Evolutionary conservation across 208 protist genomes (phyloP).

Genomic region (Trypanosoma lewisi): DNA sequence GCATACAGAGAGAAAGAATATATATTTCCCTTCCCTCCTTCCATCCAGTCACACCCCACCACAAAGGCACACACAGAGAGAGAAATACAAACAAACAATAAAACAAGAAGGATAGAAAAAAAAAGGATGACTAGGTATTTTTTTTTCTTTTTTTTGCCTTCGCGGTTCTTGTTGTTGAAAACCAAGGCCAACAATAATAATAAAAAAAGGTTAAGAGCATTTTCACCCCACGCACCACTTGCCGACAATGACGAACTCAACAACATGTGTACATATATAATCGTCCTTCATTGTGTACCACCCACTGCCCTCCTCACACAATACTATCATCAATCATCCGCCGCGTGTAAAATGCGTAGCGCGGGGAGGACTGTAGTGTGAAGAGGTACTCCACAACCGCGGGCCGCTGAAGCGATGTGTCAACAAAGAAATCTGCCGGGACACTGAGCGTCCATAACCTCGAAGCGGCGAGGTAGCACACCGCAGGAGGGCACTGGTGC

Average conservation of each 20-base stretch:
- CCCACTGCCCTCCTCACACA: neutral
- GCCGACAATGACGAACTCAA: neutral
- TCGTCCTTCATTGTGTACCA: neutral
- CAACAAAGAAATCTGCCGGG: slow-evolving; percentile 1
- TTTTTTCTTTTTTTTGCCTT: too few relatives aligned
- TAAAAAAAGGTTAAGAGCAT: too few relatives aligned
- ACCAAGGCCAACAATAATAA: too few relatives aligned
- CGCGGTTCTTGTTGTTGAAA: too few relatives aligned
- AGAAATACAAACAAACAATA: neutral
- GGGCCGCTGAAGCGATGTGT: slow-evolving; percentile 6
- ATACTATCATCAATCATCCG: too few relatives aligned
- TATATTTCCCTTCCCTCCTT: too few relatives aligned
- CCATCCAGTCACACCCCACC: neutral
- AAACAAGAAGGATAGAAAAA: neutral
- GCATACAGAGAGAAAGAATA: too few relatives aligned
- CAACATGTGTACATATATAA: neutral
- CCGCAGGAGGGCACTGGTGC: neutral
- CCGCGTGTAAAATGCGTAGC: slow-evolving; percentile 9
- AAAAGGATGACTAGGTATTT: too few relatives aligned
- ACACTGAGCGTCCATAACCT: slow-evolving; percentile 5
- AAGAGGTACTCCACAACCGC: neutral
- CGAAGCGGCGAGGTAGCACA: slow-evolving; percentile 7
- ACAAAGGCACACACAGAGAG: slow-evolving; percentile 6
- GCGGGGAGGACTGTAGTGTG: neutral
- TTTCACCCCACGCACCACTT: neutral